Percentiles rank a stretch among this genome's conserved stretches.
Evolutionary conservation across 257 asterid genomes (phyloP).

Genomic region (Verbena officinalis): DNA sequence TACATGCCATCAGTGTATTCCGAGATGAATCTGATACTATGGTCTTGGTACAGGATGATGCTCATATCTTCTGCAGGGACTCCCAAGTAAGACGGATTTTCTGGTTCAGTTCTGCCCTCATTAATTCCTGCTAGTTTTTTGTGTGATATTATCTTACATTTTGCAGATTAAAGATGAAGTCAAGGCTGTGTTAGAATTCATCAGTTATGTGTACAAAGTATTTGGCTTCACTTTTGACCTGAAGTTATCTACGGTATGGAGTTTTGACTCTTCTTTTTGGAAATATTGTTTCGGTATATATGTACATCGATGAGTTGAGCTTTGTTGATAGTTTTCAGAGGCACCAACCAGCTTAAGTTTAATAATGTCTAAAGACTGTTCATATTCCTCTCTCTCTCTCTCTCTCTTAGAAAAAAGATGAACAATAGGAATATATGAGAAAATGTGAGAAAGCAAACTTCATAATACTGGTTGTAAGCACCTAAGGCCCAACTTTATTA

Average conservation of each 20-base stretch:
- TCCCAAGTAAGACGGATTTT: constrained; percentile 66
- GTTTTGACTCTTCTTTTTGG: constrained; percentile 23
- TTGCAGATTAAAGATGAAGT: constrained; percentile 94
- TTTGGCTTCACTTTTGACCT: constrained; percentile 97
- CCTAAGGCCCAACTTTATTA: constrained; percentile 6
- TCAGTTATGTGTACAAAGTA: constrained; percentile 63
- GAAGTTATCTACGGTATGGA: constrained; percentile 90
- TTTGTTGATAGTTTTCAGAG: neutral
- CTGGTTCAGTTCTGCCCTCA: constrained; percentile 12
- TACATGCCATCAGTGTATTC: constrained; percentile 19
- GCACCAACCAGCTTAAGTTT: constrained; percentile 8
- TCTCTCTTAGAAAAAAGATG: constrained; percentile 5
- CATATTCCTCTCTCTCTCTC: neutral
- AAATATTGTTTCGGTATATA: constrained; percentile 3
- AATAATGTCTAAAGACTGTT: neutral
- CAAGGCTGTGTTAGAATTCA: constrained; percentile 83
- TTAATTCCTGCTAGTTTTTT: neutral
- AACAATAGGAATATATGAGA: neutral
- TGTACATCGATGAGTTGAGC: neutral
- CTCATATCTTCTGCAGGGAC: constrained; percentile 99
- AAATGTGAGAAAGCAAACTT: neutral
- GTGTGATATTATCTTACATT: constrained; percentile 31
- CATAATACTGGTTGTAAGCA: constrained; percentile 9
- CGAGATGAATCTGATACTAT: constrained; percentile 30
- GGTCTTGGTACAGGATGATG: constrained; percentile 82